A percentile compares a stretch with the other conserved stretches of the same genome.
Evolutionary conservation across 2,329 filamentous ascomycete species (phyloP).

Genomic region (Trichoderma cornu-damae): DNA sequence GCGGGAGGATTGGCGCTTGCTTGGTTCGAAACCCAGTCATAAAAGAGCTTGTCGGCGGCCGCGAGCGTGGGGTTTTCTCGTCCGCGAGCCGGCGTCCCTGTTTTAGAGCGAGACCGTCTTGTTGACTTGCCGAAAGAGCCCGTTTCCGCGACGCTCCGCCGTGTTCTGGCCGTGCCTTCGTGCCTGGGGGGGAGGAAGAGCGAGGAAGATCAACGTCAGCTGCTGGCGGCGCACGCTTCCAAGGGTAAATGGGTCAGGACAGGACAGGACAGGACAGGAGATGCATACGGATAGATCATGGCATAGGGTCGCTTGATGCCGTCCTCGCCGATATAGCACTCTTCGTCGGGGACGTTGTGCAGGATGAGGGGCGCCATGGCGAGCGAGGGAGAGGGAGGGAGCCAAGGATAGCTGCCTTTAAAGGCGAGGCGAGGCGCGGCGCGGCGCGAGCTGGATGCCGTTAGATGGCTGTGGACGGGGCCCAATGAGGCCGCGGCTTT

Average conservation of each 20-base stretch:
- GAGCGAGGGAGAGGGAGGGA: neutral
- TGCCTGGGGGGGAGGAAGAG: constrained; percentile 32
- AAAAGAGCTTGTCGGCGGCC: constrained; percentile 58
- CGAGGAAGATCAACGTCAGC: neutral
- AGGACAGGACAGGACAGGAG: too few species aligned
- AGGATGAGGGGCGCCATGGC: constrained; percentile 60
- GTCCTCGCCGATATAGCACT: constrained; percentile 61
- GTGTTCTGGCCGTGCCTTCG: constrained; percentile 43
- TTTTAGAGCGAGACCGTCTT: constrained; percentile 56
- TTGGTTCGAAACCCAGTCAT: constrained; percentile 51
- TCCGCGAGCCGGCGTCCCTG: constrained; percentile 50
- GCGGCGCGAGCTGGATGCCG: neutral
- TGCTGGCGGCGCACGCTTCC: neutral
- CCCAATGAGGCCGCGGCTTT: constrained; percentile 1
- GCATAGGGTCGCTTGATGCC: constrained; percentile 61
- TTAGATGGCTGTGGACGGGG: neutral
- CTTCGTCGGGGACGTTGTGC: constrained; percentile 64
- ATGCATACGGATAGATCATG: constrained; percentile 57
- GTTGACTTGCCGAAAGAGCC: constrained; percentile 65
- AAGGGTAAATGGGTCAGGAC: neutral
- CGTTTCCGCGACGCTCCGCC: constrained; percentile 53
- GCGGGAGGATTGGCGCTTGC: constrained; percentile 26
- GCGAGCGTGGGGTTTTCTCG: constrained; percentile 58
- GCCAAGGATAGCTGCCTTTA: neutral
- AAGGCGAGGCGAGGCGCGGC: too few species aligned